Evolutionary conservation across 352 stramenopile species (phyloP), one percentile per base, ranked within the genome.

Genomic region (Phytophthora pisi): DNA sequence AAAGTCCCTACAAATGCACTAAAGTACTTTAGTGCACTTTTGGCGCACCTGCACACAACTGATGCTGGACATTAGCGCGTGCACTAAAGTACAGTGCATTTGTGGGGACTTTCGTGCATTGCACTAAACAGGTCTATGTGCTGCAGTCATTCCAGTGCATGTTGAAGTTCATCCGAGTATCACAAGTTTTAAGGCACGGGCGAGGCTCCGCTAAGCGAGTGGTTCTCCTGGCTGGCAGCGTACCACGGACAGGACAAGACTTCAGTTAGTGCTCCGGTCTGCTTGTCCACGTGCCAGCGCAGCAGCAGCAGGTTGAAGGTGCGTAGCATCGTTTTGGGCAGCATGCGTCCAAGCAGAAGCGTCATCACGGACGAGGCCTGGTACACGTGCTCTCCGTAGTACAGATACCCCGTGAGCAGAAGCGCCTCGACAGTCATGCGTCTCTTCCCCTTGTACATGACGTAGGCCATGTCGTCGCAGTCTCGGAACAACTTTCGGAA

Each of bases 251-350:
- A 74, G 3, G 69, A 66, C 7, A 69, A 20, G 16, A 64, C 53
- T 23, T 67, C 55, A 0, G 53, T 67, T 23, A 75, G 56, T 1
- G 46, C 57, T 0, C 67, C 67, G 4, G 43, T 58, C 5, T 73
- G 26, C 20, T 26, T 49, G 47, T 78, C 58, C 53, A 78, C 11
- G 24, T 66, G 62, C 67, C 71, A 78, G 13, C 71, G 67, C 7
- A 78, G 23, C 7, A 75, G 40, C 10, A 78, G 56, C 49, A 78
- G 50, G 47, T 78, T 78, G 55, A 78, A 78, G 5, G 67, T 75
- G 3, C 71, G 67, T 7, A 78, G 51, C n/a, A 78, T 18, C 40
- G 62, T 68, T 28, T 36, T 45, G 0, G 71, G 71, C 20, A 75
- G 11, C 7, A 68, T 13, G 2, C 66, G 63, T 3, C 67, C 57